phyloP scores from a whole-genome alignment of 306 rosid species.

The Acacia acuminata region DNA sequence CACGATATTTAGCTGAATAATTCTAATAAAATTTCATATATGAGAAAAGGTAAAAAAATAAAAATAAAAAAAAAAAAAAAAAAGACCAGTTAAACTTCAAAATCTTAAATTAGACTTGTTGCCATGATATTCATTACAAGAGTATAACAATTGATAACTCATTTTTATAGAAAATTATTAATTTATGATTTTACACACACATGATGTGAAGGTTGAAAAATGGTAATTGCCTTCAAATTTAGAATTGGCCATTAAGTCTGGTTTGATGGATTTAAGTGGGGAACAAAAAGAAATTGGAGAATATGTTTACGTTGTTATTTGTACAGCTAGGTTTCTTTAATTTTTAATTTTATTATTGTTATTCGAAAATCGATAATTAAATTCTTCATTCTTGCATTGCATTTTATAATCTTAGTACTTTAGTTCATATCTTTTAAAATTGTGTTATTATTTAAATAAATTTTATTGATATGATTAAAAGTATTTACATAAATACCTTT shows the following conservation, averaged over 20 bases:
- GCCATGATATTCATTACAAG: too few relatives aligned
- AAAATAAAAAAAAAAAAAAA: too few relatives aligned
- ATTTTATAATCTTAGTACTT: background rate
- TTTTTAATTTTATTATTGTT: background rate
- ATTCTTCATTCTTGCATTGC: background rate
- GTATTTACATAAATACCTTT: background rate
- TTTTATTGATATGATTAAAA: background rate
- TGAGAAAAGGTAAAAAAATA: too few relatives aligned
- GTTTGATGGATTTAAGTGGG: background rate
- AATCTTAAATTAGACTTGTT: too few relatives aligned
- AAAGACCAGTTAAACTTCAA: too few relatives aligned
- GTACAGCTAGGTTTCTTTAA: background rate
- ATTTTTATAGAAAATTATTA: too few relatives aligned
- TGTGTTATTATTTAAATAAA: background rate
- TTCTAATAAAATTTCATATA: too few relatives aligned
- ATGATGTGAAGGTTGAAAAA: too few relatives aligned
- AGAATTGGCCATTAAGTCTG: background rate
- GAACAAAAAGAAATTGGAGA: background rate
- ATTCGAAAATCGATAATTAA: background rate
- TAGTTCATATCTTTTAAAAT: background rate
- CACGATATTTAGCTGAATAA: too few relatives aligned
- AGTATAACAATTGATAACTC: too few relatives aligned
- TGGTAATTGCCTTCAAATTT: background rate
- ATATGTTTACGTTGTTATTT: background rate
- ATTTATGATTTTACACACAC: too few relatives aligned